These are phyloP conservation scores for Galerina marginata DNA, from an alignment of 768 basidiomycete genomes.

Conservation along the genomic window DNA sequence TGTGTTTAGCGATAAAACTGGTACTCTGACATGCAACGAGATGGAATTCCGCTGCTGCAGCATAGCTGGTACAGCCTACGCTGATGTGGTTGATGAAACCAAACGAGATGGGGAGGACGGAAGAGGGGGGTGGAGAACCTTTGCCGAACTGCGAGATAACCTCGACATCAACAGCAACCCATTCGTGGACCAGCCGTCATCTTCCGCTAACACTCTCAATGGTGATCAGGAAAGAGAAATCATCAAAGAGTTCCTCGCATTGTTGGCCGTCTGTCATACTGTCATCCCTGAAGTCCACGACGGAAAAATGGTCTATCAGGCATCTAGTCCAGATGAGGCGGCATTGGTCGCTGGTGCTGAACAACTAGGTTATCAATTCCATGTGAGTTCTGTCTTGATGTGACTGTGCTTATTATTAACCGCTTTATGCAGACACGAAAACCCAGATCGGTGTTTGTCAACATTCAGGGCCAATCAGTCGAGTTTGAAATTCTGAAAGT, in stretches of 20 bases:
- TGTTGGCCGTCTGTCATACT: constrained; percentile 96
- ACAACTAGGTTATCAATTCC: constrained; percentile 89
- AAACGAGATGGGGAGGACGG: constrained; percentile 68
- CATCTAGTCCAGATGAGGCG: constrained; percentile 97
- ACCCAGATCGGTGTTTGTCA: constrained; percentile 93
- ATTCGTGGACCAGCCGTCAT: constrained; percentile 55
- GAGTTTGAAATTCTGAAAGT: constrained; percentile 95
- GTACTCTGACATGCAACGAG: constrained; percentile 95
- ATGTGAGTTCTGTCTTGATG: constrained; percentile 59
- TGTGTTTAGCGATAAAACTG: constrained; percentile 94
- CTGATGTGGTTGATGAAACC: constrained; percentile 88
- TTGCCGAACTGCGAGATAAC: constrained; percentile 68
- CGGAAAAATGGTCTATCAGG: constrained; percentile 93
- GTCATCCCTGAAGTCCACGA: constrained; percentile 93
- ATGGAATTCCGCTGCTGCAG: constrained; percentile 96
- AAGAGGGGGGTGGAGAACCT: constrained; percentile 76
- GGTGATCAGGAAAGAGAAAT: constrained; percentile 54
- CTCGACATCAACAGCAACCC: constrained; percentile 62
- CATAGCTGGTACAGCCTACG: constrained; percentile 88
- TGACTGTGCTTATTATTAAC: constrained; percentile 2
- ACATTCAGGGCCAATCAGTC: constrained; percentile 68
- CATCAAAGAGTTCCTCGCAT: constrained; percentile 73
- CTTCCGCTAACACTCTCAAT: constrained; percentile 31
- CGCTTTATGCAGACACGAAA: constrained; percentile 75
- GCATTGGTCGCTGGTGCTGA: constrained; percentile 96